Evolutionary conservation across 2,329 filamentous ascomycete genomes (phyloP), one percentile per base, ranked within the genome.

Genomic region (Zelopaecilomyces penicillatus): DNA sequence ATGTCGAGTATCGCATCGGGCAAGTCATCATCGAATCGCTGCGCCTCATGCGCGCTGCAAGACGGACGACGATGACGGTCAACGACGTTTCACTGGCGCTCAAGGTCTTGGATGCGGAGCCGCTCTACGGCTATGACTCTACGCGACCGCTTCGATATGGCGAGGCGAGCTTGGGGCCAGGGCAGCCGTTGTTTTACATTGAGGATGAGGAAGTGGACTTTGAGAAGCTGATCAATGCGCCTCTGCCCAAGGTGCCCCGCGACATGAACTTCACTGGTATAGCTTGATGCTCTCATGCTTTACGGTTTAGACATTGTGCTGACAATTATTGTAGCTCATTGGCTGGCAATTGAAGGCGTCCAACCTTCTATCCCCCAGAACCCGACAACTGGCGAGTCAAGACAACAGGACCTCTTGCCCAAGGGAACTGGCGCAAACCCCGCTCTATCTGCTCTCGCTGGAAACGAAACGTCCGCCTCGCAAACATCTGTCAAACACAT

Each of bases 141-240:
- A 93, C 87, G 36, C 76, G 91, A 42, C 87, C 90, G 28, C 69
- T 98, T 56, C 80, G 86, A 44, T 98, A 94, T 60, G 93, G 93
- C 42, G 93, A 98, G 66, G 93, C 93, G 3, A 94, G 87, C 46
- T 71, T 98, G 49, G 93, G 93, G 0, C 89, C 90, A 10, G 90
- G 91, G 7, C 93, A 98, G 66, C 89, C 91, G 43, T 71, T 98
- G 26, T 98, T 91, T 66, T 98, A 98, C 63, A 85, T 98, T 33
- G 93, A 98, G 60, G 93, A 98, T 62, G 93, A 98, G 61, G 93
- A 98, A 70, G 84, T 97, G 44, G 93, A 98, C 65, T 97, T 98
- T 61, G 93, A 98, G 70, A 97, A 97, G 72, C 73, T 98, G 54
- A 96, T 98, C 63, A 98, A 98, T 68, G 89, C 89, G 52, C 87